Evolutionary conservation across 257 asterid species (phyloP), one percentile per base, ranked within the genome.

Genomic region (Capsicum baccatum): DNA sequence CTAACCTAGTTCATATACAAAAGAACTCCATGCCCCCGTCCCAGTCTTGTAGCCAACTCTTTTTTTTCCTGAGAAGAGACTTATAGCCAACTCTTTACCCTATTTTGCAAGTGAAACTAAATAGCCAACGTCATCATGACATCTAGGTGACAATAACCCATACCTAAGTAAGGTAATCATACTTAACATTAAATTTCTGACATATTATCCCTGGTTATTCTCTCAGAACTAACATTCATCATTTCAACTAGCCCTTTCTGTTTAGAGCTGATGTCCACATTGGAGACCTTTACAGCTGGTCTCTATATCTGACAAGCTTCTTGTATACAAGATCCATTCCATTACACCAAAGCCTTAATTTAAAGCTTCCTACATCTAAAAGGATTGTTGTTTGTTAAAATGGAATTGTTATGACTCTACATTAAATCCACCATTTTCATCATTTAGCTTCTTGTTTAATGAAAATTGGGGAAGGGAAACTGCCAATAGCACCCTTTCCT

Each of bases 101-200:
- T 50, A 50, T 19, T 74, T 48, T 74, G 44, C 81, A 54, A 54
- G 48, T 74, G 60, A 26, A 26, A 52, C 81, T 76, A 76, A 26
- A 76, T 76, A 1, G 33, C 1, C 5, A 33, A 76, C 50, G n/a
- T 74, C 16, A 50, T 74, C 80, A 74, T 76, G 47, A 74, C 62
- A 74, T 52, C 63, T 50, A 26, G 64, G 48, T 26, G 63, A 26
- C 26, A 52, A 54, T 15, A 76, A 76, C 64, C 14, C 81, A 13
- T 54, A 52, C 8, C 47, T 21, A 52, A 54, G 26, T 3, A 13
- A 26, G 26, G 57, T 26, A 26, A 54, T 26, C 33, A 26, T 52
- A 76, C 48, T 13, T 26, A 26, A 54, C 81, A 52, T 26, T 8
- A 54, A 76, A 8, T 76, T 76, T 16, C 81, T 26, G 48, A 19